Base-by-base conservation (phyloP, 805 yeast species). In the Metschnikowia matae region DNA sequence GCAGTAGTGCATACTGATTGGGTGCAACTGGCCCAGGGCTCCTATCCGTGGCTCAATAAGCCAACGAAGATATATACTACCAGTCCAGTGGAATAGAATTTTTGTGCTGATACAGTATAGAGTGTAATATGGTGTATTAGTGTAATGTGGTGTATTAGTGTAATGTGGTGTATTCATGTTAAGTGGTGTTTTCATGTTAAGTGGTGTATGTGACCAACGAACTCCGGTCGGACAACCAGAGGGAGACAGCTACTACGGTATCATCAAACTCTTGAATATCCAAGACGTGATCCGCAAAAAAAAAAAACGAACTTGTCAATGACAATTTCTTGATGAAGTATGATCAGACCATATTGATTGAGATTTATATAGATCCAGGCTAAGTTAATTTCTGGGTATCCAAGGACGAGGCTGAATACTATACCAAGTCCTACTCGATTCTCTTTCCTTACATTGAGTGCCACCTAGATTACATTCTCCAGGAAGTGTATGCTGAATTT, bases 391-490 rank as follows among this genome's bases (percentile, higher is more conserved):
- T 57, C 55, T 70, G 66, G 72, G 57, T 54, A 41, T 54, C 49
- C 64, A 55, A 53, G 44, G 49, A 47, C 15, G 41, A 33, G 36
- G 51, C 23, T 50, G 69, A 68, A 48, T 81, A 83, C n/a, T 69
- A 69, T 34, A 77, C 80, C 20, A 71, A 68, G 49, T 81, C 84
- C 15, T 70, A 69, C 33, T 79, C 81, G 21, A 72, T 87, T 14
- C 68, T 70, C 11, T 82, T 91, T 63, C 91, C 97, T 0, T 92
- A 89, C 65, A 85, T 92, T 40, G 89, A 94, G 18, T 84, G 84
- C 40, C 96, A 91, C 63, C 67, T 94, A 47, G 97, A 92, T 63
- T 94, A 94, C 62, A 82, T 92, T 44, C 73, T 90, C 50, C 88
- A 88, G 21, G 99, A 92, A 68, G 69, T 92, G 18, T 75, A 3